A percentile compares a stretch with the other conserved stretches of the same genome.
phyloP scores from a whole-genome alignment of 192 early-diverging fungal genomes.

The Pecoramyces ruminantium region DNA sequence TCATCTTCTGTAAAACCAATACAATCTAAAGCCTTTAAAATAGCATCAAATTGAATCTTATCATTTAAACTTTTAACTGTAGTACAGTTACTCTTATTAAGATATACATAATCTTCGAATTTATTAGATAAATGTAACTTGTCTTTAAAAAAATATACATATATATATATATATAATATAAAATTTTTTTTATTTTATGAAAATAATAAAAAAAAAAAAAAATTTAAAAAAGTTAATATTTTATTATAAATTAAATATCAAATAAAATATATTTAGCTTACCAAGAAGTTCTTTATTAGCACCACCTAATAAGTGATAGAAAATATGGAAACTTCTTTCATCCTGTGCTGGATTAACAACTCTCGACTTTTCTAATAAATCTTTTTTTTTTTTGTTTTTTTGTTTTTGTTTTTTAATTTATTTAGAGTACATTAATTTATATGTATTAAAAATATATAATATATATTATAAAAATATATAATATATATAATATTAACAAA shows the following conservation, averaged over 20 bases:
- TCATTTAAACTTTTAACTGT: not conserved
- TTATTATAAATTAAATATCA: no score
- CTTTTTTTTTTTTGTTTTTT: not conserved
- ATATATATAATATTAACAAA: no score
- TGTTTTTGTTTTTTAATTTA: no score
- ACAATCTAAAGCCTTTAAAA: conserved; percentile 15
- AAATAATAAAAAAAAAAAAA: no score
- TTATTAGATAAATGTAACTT: not conserved
- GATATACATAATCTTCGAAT: not conserved
- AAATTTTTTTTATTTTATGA: no score
- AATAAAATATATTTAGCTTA: not conserved
- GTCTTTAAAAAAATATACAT: not conserved
- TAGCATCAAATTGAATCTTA: not conserved
- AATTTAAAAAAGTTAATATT: no score
- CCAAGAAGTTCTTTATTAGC: not conserved
- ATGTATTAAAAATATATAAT: no score
- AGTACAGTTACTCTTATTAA: not conserved
- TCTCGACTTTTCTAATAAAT: conserved; percentile 37
- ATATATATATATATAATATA: no score
- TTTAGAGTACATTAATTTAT: no score
- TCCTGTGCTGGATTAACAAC: conserved; percentile 84
- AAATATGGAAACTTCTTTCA: conserved; percentile 96
- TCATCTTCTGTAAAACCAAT: conserved; percentile 94
- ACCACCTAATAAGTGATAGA: conserved; percentile 58
- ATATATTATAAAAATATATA: no score